A percentile compares a stretch with the other conserved stretches of the same genome.
phyloP scores from a whole-genome alignment of 352 stramenopile genomes.

The Lagenidium giganteum region DNA sequence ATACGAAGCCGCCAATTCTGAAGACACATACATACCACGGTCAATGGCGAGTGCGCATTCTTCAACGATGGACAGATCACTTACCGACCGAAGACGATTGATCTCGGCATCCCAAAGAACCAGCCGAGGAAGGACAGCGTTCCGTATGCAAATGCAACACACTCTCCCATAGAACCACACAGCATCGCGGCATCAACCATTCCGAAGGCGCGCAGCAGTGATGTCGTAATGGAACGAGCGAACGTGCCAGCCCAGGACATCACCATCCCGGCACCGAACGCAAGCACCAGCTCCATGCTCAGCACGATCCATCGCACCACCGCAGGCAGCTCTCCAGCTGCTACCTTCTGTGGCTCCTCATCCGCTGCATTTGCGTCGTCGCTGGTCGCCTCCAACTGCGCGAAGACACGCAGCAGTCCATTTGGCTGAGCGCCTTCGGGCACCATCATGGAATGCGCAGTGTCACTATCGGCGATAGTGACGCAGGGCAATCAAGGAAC shows the following conservation, averaged over 20 bases:
- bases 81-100: too few relatives aligned
- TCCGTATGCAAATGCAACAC: conserved; percentile 19
- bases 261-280: conserved; percentile 24
- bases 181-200: not conserved
- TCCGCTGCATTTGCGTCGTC: not conserved
- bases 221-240: conserved; percentile 8
- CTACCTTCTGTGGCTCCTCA: not conserved
- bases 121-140: conserved; percentile 21
- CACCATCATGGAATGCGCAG: conserved; percentile 4
- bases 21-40: too few relatives aligned
- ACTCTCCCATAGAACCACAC: conserved; percentile 10
- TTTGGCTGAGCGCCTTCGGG: conserved; percentile 22
- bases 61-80: too few relatives aligned
- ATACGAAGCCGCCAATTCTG: too few relatives aligned
- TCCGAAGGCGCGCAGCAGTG: conserved; percentile 9
- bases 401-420: too few relatives aligned
- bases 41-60: too few relatives aligned
- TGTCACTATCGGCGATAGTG: not conserved
- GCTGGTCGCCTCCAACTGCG: too few relatives aligned
- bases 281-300: conserved; percentile 32
- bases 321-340: conserved; percentile 9
- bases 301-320: conserved; percentile 25
- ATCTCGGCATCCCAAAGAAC: too few relatives aligned
- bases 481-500: too few relatives aligned
- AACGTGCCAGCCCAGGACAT: conserved; percentile 23